Conservation (phyloP, 2,329 filamentous ascomycete species). For the Claviceps sp. region DNA sequence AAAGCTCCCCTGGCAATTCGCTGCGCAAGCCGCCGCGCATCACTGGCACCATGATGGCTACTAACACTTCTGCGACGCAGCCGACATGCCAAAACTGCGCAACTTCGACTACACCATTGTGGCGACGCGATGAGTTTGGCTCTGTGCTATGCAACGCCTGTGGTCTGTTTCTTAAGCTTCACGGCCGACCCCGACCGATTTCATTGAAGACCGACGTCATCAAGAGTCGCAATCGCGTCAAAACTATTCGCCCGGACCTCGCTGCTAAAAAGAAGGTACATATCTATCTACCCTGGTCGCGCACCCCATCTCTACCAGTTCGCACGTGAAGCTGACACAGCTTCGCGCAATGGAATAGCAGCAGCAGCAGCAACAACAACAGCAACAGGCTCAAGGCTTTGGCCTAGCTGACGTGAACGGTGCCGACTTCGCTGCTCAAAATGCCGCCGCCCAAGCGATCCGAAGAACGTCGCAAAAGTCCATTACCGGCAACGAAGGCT, state of each 20-base stretch:
- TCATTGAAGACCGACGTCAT: constrained; percentile 98
- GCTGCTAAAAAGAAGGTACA: constrained; percentile 71
- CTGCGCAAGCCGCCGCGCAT: constrained; percentile 15
- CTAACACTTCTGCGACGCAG: constrained; percentile 55
- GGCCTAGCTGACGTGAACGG: constrained; percentile 39
- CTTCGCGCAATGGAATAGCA: constrained; percentile 10
- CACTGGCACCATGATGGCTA: constrained; percentile 33
- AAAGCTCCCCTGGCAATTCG: constrained; percentile 10
- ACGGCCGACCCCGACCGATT: constrained; percentile 84
- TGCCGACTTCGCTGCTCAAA: constrained; percentile 39
- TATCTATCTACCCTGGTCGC: constrained; percentile 14
- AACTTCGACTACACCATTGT: constrained; percentile 90
- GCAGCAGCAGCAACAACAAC: constrained; percentile 18
- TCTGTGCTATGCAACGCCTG: constrained; percentile 97
- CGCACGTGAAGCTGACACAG: not conserved
- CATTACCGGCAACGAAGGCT: constrained; percentile 60
- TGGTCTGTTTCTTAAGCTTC: constrained; percentile 92
- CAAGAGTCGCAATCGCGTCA: constrained; percentile 96
- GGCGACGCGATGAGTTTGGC: constrained; percentile 92
- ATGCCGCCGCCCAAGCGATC: constrained; percentile 35
- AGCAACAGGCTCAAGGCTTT: constrained; percentile 28
- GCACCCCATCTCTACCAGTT: not conserved
- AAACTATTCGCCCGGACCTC: constrained; percentile 67
- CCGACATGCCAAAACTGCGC: constrained; percentile 93
- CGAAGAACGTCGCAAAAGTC: constrained; percentile 57